phyloP scores from a whole-genome alignment of 768 basidiomycete genomes.

The Hericium rajendrae region DNA sequence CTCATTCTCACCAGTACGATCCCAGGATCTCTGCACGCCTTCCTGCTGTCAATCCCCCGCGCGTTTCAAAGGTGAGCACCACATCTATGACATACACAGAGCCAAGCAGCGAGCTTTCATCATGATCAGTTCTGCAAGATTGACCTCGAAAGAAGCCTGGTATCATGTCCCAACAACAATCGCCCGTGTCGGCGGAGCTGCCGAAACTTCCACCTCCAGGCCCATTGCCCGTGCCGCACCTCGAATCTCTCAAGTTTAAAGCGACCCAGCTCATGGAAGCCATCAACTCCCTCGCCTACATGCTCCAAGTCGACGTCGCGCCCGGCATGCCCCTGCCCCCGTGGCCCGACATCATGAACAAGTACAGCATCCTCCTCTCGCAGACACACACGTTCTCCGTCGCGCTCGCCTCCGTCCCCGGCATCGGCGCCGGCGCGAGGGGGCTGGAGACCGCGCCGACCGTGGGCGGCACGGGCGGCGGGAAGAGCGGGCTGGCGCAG shows the following conservation, averaged over 20 bases:
- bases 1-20: too few species aligned
- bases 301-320: constrained; percentile 48
- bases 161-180: not conserved
- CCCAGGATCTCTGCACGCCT: too few species aligned
- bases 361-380: constrained; percentile 77
- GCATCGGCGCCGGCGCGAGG: constrained; percentile 9
- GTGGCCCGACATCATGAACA: constrained; percentile 81
- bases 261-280: constrained; percentile 74
- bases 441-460: too few species aligned
- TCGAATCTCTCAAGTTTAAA: constrained; percentile 72
- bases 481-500: constrained; percentile 45
- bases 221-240: constrained; percentile 10
- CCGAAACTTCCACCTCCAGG: not conserved
- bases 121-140: too few species aligned
- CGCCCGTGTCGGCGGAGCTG: not conserved
- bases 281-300: constrained; percentile 52
- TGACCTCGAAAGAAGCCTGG: not conserved
- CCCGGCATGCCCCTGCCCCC: constrained; percentile 56
- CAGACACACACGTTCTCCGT: constrained; percentile 74
- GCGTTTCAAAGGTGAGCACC: too few species aligned
- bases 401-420: constrained; percentile 36
- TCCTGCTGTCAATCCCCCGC: too few species aligned
- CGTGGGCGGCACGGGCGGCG: constrained; percentile 14
- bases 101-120: too few species aligned
- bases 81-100: too few species aligned